Percentiles rank a stretch among this genome's conserved stretches.
phyloP scores from a whole-genome alignment of 805 yeast species.

The Ogataea zsoltii region DNA sequence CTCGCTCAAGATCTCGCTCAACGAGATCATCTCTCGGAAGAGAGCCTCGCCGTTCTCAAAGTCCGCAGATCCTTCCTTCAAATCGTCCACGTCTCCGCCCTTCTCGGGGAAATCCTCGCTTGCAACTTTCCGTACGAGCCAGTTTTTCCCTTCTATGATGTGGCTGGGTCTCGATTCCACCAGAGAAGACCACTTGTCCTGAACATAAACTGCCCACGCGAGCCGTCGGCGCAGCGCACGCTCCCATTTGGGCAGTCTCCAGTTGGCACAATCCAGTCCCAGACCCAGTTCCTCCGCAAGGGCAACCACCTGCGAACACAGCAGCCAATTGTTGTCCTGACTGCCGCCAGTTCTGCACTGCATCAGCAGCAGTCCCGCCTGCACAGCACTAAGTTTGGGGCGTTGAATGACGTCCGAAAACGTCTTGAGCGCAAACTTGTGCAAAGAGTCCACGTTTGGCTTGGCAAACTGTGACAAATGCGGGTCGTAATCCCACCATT shows the following conservation, averaged over 20 bases:
- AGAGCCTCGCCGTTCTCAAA: conserved; percentile 68
- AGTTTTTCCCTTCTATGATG: conserved; percentile 65
- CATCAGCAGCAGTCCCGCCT: conserved; percentile 77
- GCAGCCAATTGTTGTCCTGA: conserved; percentile 73
- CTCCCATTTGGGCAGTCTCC: conserved; percentile 97
- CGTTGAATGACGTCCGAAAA: conserved; percentile 75
- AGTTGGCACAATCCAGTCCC: conserved; percentile 84
- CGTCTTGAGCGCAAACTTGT: conserved; percentile 63
- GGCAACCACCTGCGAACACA: conserved; percentile 84
- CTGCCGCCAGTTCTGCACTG: conserved; percentile 54
- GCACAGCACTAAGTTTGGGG: conserved; percentile 89
- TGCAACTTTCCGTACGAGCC: conserved; percentile 71
- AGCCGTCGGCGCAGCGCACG: conserved; percentile 81
- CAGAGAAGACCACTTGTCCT: conserved; percentile 88
- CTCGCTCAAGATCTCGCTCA: conserved; percentile 69
- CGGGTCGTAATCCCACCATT: conserved; percentile 93
- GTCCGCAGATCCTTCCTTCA: conserved; percentile 63
- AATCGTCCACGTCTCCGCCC: conserved; percentile 36
- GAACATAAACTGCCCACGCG: conserved; percentile 95
- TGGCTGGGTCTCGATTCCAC: conserved; percentile 86
- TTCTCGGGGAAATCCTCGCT: conserved; percentile 81
- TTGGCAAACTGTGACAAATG: conserved; percentile 71
- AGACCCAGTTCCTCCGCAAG: conserved; percentile 88
- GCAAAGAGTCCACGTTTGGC: conserved; percentile 73
- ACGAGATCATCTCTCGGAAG: conserved; percentile 65